Evolutionary conservation across 352 stramenopile species (phyloP).

Genomic region (Phytophthora sp.): DNA sequence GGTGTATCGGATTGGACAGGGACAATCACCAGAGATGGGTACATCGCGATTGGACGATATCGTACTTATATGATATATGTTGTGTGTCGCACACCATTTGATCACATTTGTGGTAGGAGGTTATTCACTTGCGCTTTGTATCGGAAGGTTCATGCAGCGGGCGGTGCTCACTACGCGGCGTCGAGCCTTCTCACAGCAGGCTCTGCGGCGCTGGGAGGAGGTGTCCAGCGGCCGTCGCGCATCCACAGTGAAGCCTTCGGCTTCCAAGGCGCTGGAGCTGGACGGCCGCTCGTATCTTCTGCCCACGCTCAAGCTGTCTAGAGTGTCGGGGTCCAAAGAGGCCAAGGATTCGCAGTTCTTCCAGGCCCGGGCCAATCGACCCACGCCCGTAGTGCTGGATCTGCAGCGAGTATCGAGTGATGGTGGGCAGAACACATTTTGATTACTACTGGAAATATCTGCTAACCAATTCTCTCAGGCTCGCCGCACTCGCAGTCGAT

Average conservation of each 20-base stretch:
- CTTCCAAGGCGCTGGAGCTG: constrained; percentile 48
- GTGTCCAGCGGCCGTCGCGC: constrained; percentile 39
- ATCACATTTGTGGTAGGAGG: no score
- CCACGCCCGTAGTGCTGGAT: constrained; percentile 74
- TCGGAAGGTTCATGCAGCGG: constrained; percentile 44
- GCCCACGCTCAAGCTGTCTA: constrained; percentile 68
- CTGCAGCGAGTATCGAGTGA: constrained; percentile 78
- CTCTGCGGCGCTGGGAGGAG: constrained; percentile 54
- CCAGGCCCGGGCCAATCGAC: constrained; percentile 45
- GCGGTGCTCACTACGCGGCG: constrained; percentile 35
- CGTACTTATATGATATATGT: constrained; percentile 9
- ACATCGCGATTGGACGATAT: constrained; percentile 2
- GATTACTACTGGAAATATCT: background rate
- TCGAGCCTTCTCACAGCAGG: constrained; percentile 69
- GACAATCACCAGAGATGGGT: constrained; percentile 3
- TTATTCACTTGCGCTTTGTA: constrained; percentile 16
- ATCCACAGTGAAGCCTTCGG: constrained; percentile 34
- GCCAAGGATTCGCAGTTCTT: constrained; percentile 43
- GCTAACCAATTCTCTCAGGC: constrained; percentile 33
- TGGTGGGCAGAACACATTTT: constrained; percentile 39
- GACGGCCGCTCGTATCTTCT: constrained; percentile 76
- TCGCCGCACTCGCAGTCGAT: constrained; percentile 79
- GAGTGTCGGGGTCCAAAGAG: constrained; percentile 24
- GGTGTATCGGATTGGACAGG: constrained; percentile 6
- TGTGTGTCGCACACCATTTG: no score